phyloP scores from a whole-genome alignment of 2,329 filamentous ascomycete genomes.

The Gyromitra esculenta region DNA sequence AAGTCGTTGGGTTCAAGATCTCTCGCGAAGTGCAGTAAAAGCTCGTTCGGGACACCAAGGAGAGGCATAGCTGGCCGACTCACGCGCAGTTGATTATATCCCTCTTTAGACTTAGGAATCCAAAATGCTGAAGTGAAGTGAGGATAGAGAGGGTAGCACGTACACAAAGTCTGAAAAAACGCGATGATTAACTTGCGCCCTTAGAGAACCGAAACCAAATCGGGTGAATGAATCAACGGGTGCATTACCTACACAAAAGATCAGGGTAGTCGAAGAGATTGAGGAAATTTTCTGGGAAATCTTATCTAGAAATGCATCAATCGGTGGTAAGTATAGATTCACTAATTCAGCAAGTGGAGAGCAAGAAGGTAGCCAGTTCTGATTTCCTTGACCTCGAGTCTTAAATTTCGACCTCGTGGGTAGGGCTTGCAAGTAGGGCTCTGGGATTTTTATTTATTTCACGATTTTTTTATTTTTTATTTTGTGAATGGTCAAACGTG shows the following conservation, averaged over 20 bases:
- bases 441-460: not conserved
- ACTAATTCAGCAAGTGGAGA: not conserved
- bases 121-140: too few species aligned
- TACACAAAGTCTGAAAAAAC: not conserved
- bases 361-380: not conserved
- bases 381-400: not conserved
- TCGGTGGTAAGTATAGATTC: not conserved
- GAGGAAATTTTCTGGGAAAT: not conserved
- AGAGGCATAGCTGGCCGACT: too few species aligned
- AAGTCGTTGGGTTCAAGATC: too few species aligned
- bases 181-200: not conserved
- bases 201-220: not conserved
- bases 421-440: not conserved
- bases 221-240: not conserved
- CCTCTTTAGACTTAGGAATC: too few species aligned
- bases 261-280: not conserved
- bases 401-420: not conserved
- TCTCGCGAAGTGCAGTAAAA: too few species aligned
- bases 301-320: not conserved
- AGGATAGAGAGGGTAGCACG: not conserved
- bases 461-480: not conserved
- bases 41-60: too few species aligned
- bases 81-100: too few species aligned
- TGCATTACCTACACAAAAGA: not conserved
- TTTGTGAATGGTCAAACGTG: not conserved